Percentiles rank a stretch among this genome's conserved stretches.
Evolutionary conservation across 225 moss, liverwort and hornwort species (phyloP).

Genomic region (Pleurozium schreberi): DNA sequence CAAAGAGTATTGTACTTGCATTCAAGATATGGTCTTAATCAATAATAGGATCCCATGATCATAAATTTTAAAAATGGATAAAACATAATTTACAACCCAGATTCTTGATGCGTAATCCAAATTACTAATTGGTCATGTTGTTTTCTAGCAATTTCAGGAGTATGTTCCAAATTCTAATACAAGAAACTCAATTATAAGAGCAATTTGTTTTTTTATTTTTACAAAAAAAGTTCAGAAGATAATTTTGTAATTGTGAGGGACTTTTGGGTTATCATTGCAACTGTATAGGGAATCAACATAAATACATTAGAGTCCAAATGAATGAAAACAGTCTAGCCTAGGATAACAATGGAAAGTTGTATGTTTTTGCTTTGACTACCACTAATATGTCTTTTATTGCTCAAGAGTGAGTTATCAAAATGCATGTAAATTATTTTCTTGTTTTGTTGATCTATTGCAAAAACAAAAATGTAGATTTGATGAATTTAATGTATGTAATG

Average conservation of each 20-base stretch:
- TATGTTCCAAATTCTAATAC: background rate
- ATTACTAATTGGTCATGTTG: background rate
- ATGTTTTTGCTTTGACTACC: background rate
- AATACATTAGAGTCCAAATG: background rate
- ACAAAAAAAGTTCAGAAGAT: background rate
- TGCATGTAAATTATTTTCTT: background rate
- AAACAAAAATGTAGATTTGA: too few relatives aligned
- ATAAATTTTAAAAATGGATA: background rate
- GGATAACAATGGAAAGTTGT: background rate
- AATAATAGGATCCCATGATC: too few relatives aligned
- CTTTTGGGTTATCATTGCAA: background rate
- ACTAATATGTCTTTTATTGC: background rate
- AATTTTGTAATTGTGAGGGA: background rate
- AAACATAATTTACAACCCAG: background rate
- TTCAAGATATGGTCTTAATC: rapidly evolving
- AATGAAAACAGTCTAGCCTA: background rate
- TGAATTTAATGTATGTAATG: background rate
- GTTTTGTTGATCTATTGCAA: background rate
- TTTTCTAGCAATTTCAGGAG: rapidly evolving
- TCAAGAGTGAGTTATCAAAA: background rate
- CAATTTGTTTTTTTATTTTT: background rate
- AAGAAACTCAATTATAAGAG: background rate
- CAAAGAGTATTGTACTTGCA: background rate
- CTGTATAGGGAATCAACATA: rapidly evolving
- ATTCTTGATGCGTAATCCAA: background rate